phyloP scores from a whole-genome alignment of 257 asterid species.

The Solanum dulcamara region DNA sequence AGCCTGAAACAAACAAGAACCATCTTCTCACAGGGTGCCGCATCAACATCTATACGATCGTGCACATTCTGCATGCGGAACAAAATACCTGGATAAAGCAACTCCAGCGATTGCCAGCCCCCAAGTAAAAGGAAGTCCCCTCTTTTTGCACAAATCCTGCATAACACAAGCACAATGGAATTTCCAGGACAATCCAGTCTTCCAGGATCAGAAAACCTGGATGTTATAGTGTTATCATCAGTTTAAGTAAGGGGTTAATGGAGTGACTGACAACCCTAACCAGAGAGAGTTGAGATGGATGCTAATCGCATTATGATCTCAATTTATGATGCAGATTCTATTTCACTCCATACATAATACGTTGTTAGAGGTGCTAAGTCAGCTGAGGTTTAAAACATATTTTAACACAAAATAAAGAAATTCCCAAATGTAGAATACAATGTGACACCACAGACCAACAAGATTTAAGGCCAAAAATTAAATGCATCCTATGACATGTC shows the following conservation, averaged over 20 bases:
- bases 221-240: background rate
- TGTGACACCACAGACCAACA: background rate
- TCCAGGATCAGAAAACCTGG: constrained; percentile 12
- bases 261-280: background rate
- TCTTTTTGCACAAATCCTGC: constrained; percentile 21
- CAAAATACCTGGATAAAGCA: constrained; percentile 5
- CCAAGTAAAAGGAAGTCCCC: background rate
- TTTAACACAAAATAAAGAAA: background rate
- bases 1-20: background rate
- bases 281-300: constrained; percentile 2
- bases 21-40: background rate
- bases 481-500: background rate
- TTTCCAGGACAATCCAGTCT: constrained; percentile 17
- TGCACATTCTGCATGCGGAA: background rate
- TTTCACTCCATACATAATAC: background rate
- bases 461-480: background rate
- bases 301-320: background rate
- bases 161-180: constrained; percentile 8
- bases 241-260: background rate
- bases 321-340: constrained; percentile 4
- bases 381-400: background rate
- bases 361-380: background rate
- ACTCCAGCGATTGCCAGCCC: constrained; percentile 5
- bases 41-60: background rate
- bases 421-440: background rate